Base-by-base conservation (phyloP, 257 asterid species). In the Penstemon barbatus region DNA sequence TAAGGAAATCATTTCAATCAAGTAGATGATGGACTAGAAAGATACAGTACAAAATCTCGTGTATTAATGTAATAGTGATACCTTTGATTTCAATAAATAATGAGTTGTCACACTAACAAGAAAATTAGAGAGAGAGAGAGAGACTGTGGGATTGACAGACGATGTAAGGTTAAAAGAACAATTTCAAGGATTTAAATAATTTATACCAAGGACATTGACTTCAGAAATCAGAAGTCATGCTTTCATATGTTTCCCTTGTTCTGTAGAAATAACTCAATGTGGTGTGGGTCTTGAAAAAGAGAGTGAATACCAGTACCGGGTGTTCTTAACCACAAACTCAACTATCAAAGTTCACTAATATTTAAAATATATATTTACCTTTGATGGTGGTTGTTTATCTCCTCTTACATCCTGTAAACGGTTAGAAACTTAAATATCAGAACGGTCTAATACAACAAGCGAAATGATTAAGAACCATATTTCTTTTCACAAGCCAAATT, bases 321-420 rank as follows among this genome's bases (percentile, higher is more conserved):
- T 25, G 33, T 25, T 1, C 63, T 37, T 60, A 49, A 54, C 12
- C 45, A 51, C 40, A 25, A 10, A 37, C 57, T 57, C 18, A n/a
- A 74, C 19, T 48, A 51, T 37, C 38, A 51, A 54, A 70, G 55
- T 41, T 45, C 50, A 11, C 13, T 15, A 45, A 58, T 36, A 57
- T 65, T 53, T 9, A 56, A 52, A 5, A 55, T 46, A 15, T 5
- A 6, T 51, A 56, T 58, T 67, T 71, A 86, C 93, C 91, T 87
- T 85, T 5, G 87, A 54, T 71, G 84, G 83, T 38, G 69, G 79
- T 63, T 76, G 80, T 57, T 37, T 57, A 51, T 69, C 81, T 67
- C 77, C 67, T 57, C 70, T 54, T 58, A 63, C 66, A 56, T 81
- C 92, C 97, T 87, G 95, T 86, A 79, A 73, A 44, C 71, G 8